These are phyloP conservation scores for Craspedostauros australis DNA, from an alignment of 108 stramenopile species.

Conservation along the genomic window DNA sequence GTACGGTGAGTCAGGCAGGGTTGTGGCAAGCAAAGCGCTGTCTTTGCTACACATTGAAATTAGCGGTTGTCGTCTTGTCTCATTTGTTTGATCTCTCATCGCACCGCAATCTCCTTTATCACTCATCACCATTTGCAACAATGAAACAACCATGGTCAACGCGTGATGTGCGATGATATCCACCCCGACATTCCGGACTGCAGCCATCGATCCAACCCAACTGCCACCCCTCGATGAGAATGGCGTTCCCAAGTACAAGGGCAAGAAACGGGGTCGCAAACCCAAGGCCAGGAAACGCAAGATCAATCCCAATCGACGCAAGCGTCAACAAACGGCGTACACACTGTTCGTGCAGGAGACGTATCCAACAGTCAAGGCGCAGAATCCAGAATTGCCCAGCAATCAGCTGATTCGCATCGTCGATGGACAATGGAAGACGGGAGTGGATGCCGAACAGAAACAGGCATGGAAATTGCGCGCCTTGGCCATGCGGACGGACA, in stretches of 20 bases:
- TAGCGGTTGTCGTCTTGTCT: neutral
- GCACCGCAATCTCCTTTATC: neutral
- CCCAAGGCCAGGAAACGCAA: slow-evolving; percentile 36
- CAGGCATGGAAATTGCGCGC: too few relatives aligned
- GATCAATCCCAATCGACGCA: slow-evolving; percentile 31
- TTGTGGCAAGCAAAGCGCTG: neutral
- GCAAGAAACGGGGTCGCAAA: slow-evolving; percentile 49
- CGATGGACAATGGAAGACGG: slow-evolving; percentile 42
- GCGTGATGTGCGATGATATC: neutral
- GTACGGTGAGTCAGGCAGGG: slow-evolving; percentile 19
- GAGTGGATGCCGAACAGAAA: too few relatives aligned
- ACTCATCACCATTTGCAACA: neutral
- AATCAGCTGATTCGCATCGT: slow-evolving; percentile 36
- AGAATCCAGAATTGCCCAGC: slow-evolving; percentile 17
- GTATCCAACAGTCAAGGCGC: slow-evolving; percentile 26
- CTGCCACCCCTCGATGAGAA: slow-evolving; percentile 42
- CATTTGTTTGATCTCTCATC: neutral
- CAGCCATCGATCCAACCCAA: slow-evolving; percentile 14
- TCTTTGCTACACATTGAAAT: neutral
- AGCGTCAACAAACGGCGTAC: slow-evolving; percentile 44
- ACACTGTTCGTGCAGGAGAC: slow-evolving; percentile 41
- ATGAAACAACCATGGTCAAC: neutral
- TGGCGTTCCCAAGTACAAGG: slow-evolving; percentile 47
- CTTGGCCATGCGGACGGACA: too few relatives aligned
- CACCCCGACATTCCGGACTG: neutral